phyloP scores from a whole-genome alignment of 495 filamentous ascomycete genomes.

The Trichoderma reesei region DNA sequence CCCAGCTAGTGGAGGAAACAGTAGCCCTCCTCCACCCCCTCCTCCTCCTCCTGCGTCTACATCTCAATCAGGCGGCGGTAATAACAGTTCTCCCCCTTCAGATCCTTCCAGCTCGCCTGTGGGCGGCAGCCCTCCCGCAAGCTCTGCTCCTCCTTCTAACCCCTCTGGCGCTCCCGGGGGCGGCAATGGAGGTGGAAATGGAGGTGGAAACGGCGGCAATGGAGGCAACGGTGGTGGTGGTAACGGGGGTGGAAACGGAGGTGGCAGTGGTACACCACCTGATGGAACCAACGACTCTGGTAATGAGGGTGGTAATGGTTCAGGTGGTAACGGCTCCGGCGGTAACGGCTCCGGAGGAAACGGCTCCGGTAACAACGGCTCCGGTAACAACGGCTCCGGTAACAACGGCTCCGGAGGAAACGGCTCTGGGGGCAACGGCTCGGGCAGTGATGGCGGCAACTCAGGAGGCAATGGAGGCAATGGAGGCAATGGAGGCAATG shows the following conservation, averaged over 20 bases:
- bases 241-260: neutral
- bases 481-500: slow-evolving; percentile 1
- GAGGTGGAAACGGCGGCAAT: neutral
- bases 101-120: too few species aligned
- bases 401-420: neutral
- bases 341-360: too few species aligned
- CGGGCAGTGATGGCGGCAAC: neutral
- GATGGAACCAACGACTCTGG: neutral
- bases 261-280: too few species aligned
- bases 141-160: neutral
- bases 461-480: neutral
- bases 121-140: too few species aligned
- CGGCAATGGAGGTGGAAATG: neutral
- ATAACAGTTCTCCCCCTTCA: too few species aligned
- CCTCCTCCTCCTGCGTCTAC: too few species aligned
- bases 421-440: neutral
- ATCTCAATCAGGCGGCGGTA: too few species aligned
- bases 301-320: too few species aligned
- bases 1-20: too few species aligned
- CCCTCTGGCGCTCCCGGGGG: neutral
- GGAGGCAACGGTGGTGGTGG: neutral
- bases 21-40: too few species aligned
- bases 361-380: too few species aligned
- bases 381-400: neutral
- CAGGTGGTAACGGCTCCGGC: neutral